Evolutionary conservation across 2,329 filamentous ascomycete genomes (phyloP).

Genomic region (Cyphellophora europaea): DNA sequence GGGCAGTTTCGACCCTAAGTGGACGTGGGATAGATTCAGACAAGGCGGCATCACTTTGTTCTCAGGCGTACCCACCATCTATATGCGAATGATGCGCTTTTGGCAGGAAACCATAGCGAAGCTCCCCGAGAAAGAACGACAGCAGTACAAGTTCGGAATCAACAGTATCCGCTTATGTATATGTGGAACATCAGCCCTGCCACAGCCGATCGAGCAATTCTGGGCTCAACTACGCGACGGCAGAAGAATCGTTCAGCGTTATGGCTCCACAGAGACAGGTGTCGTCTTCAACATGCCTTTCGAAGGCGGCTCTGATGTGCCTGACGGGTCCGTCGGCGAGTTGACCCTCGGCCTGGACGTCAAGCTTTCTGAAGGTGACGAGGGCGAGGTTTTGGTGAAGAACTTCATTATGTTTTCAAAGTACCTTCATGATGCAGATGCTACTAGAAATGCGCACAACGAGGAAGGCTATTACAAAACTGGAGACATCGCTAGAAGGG

Average conservation of each 20-base stretch:
- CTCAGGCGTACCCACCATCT: conserved; percentile 35
- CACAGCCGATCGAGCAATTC: conserved; percentile 41
- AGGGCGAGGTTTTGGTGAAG: conserved; percentile 38
- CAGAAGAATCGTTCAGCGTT: conserved; percentile 33
- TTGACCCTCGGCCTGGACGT: conserved; percentile 29
- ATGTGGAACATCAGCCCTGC: conserved; percentile 37
- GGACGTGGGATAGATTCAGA: conserved; percentile 32
- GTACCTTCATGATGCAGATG: conserved; percentile 27
- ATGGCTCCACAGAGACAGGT: conserved; percentile 36
- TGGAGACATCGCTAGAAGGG: conserved; percentile 25
- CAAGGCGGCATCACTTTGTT: conserved; percentile 27
- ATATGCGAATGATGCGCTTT: conserved; percentile 31
- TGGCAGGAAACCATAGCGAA: conserved; percentile 17
- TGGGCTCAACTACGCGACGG: conserved; percentile 35
- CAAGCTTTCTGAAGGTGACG: conserved; percentile 33
- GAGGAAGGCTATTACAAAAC: conserved; percentile 33
- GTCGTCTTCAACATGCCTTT: conserved; percentile 33
- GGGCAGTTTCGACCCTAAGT: conserved; percentile 26
- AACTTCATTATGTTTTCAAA: conserved; percentile 33
- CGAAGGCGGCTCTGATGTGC: conserved; percentile 19
- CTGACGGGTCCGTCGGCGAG: conserved; percentile 24
- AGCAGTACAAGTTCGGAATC: conserved; percentile 34
- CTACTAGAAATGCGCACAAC: conserved; percentile 17
- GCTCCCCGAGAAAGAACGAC: conserved; percentile 13
- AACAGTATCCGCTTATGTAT: conserved; percentile 16